Conservation (phyloP, 768 basidiomycete genomes). For the Boletellus sp. region DNA sequence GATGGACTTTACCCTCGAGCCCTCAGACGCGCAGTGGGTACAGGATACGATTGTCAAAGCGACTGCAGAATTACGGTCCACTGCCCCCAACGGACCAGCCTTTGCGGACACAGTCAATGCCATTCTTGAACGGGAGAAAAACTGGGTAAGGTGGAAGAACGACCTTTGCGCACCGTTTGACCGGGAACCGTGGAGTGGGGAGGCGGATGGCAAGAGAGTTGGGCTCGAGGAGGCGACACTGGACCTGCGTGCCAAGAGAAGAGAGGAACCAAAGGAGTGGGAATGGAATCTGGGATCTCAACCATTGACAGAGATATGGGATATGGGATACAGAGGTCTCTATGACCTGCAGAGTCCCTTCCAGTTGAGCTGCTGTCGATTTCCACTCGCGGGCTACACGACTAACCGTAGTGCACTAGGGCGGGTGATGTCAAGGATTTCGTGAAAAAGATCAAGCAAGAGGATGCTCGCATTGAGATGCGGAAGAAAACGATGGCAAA, state of each 20-base stretch:
- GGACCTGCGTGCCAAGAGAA: slow-evolving; percentile 48
- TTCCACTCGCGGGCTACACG: neutral
- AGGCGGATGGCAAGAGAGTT: slow-evolving; percentile 46
- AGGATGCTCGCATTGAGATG: slow-evolving; percentile 59
- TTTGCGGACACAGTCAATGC: slow-evolving; percentile 71
- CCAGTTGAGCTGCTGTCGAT: slow-evolving; percentile 46
- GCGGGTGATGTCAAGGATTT: slow-evolving; percentile 74
- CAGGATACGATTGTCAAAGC: slow-evolving; percentile 62
- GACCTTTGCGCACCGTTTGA: slow-evolving; percentile 78
- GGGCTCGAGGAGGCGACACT: slow-evolving; percentile 63
- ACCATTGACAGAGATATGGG: slow-evolving; percentile 78
- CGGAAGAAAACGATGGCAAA: slow-evolving; percentile 40
- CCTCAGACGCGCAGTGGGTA: slow-evolving; percentile 69
- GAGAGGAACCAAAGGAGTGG: slow-evolving; percentile 59
- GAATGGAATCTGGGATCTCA: slow-evolving; percentile 62
- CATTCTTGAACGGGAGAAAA: slow-evolving; percentile 79
- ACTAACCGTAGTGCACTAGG: slow-evolving; percentile 33
- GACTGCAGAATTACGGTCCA: slow-evolving; percentile 58
- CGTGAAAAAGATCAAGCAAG: slow-evolving; percentile 63
- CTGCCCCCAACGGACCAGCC: slow-evolving; percentile 70
- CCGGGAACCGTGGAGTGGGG: slow-evolving; percentile 57
- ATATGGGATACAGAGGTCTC: slow-evolving; percentile 69
- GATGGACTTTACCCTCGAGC: slow-evolving; percentile 76
- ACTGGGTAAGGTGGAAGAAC: slow-evolving; percentile 91
- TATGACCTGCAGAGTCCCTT: slow-evolving; percentile 61